Evolutionary conservation across 1,139 yeast species (phyloP), one percentile per base, ranked within the genome.

Genomic region (Arxiozyma heterogenica): DNA sequence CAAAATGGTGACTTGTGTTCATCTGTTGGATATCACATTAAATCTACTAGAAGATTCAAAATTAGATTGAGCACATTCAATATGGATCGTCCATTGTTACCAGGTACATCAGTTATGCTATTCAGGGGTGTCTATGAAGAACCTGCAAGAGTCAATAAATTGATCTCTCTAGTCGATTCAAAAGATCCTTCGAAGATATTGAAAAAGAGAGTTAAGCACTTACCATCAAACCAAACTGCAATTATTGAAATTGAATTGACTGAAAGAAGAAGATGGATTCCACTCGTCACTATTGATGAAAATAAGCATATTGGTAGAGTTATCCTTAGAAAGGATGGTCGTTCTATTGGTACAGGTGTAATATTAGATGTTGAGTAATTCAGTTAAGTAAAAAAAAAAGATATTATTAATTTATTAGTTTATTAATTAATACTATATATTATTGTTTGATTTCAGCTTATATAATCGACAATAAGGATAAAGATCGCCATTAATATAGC

Each of bases 341-440:
- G 75, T 34, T 89, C 97, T 0, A 79, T 93, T 50, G 98, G 95
- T 11, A 96, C 97, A 0, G 98, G 98, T 34, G 76, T 75, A 1
- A 82, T 84, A 44, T 54, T 66, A 21, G 69, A 69, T 41, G 48
- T 55, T 21, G 42, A 49, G n/a, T 55, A 41, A 22, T 53, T 21
- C 47, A 41, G 3, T 17, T 22, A 17, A 15, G 20, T 3, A 44
- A 3, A 25, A 21, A 20, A 20, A 4, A 27, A 20, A 22, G 21
- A 27, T 38, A 41, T 22, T 20, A 27, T 48, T 25, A 30, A 38
- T 47, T 12, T 18, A 30, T n/a, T 7, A 23, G 6, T 23, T 23
- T 23, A 6, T 23, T 23, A 23, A 23, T 30, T 8, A 27, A 5
- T 6, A 8, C 2, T 8, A 15, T 12, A 45, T 30, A 30, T 22